A percentile compares a stretch with the other conserved stretches of the same genome.
These are phyloP conservation scores for Quercus alba DNA, from an alignment of 306 rosid genomes.

Conservation along the genomic window DNA sequence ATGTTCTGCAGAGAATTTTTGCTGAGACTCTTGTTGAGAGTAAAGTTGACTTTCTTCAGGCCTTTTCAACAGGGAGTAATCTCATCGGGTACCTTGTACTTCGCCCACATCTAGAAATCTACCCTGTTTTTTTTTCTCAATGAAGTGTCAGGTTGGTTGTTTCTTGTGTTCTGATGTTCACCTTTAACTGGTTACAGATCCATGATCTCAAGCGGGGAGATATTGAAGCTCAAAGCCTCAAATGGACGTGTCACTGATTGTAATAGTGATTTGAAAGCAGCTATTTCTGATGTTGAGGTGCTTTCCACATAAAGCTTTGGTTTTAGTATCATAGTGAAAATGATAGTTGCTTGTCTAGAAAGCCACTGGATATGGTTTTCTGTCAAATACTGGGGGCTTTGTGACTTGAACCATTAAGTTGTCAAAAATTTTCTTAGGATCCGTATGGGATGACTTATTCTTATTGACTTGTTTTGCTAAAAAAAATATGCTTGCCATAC, in stretches of 20 bases:
- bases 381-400: background rate
- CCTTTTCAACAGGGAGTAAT: conserved; percentile 45
- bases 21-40: conserved; percentile 83
- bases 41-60: conserved; percentile 72
- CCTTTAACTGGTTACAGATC: conserved; percentile 47
- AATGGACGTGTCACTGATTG: conserved; percentile 29
- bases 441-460: too few relatives aligned
- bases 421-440: background rate
- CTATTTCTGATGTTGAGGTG: conserved; percentile 67
- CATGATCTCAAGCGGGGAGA: conserved; percentile 50
- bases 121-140: background rate
- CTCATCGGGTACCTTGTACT: conserved; percentile 49
- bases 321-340: background rate
- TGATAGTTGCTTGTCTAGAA: conserved; percentile 2
- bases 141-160: background rate
- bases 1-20: conserved; percentile 65
- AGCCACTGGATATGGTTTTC: background rate
- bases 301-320: conserved; percentile 5
- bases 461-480: too few relatives aligned
- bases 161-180: background rate
- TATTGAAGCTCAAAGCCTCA: conserved; percentile 45
- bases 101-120: background rate
- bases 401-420: background rate
- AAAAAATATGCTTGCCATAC: too few relatives aligned
- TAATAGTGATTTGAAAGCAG: conserved; percentile 28